phyloP scores from a whole-genome alignment of 352 stramenopile species.

The Globisporangium paroecandrum region DNA sequence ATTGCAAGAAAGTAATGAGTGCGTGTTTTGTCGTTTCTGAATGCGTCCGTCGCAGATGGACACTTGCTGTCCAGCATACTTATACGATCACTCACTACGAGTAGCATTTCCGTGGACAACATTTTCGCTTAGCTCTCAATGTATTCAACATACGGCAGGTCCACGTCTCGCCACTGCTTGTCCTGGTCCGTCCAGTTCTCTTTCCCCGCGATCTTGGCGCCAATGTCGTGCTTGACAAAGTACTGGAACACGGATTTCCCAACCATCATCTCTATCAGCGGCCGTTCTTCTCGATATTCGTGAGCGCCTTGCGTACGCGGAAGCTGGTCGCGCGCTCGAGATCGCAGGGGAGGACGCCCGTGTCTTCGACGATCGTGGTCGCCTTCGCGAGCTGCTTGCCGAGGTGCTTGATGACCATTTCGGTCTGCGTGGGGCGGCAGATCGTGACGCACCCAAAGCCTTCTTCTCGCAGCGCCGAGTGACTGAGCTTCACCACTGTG shows the following conservation, averaged over 20 bases:
- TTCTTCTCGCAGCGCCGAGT: slow-evolving; percentile 61
- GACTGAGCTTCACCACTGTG: slow-evolving; percentile 75
- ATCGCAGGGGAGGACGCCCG: slow-evolving; percentile 57
- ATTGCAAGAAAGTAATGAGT: neutral
- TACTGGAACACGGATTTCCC: slow-evolving; percentile 65
- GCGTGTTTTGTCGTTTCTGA: neutral
- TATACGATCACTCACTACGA: neutral
- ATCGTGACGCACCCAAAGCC: slow-evolving; percentile 69
- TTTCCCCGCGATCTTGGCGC: slow-evolving; percentile 48
- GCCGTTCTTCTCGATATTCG: slow-evolving; percentile 24
- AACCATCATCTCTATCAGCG: slow-evolving; percentile 65
- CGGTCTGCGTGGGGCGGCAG: slow-evolving; percentile 60
- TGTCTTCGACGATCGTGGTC: slow-evolving; percentile 72
- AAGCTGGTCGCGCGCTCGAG: slow-evolving; percentile 67
- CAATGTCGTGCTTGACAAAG: slow-evolving; percentile 53
- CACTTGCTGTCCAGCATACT: neutral
- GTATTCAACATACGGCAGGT: slow-evolving; percentile 75
- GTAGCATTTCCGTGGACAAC: neutral
- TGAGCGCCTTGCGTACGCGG: slow-evolving; percentile 51
- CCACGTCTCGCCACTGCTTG: slow-evolving; percentile 54
- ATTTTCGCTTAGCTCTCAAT: slow-evolving; percentile 37
- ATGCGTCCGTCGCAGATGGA: neutral
- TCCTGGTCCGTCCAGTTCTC: slow-evolving; percentile 64
- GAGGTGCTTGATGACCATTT: slow-evolving; percentile 72
- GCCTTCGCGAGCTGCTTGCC: slow-evolving; percentile 53